phyloP scores from a whole-genome alignment of 2,329 filamentous ascomycete genomes.

The Penicillium sp. region DNA sequence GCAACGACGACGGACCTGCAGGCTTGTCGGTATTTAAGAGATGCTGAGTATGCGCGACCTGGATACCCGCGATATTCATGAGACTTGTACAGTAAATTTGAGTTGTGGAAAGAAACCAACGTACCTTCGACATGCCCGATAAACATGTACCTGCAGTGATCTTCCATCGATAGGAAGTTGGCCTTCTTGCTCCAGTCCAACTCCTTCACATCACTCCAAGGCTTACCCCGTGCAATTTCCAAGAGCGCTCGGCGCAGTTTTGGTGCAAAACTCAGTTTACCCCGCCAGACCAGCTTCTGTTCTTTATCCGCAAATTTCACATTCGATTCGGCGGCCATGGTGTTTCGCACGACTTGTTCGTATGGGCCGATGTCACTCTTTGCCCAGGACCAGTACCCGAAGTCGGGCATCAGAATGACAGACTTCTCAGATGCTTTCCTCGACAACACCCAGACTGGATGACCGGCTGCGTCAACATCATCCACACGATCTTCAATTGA shows the following conservation, averaged over 20 bases:
- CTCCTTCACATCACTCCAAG: slow-evolving; percentile 39
- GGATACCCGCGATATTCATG: slow-evolving; percentile 46
- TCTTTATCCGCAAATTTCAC: background rate
- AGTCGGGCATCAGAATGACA: slow-evolving; percentile 45
- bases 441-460: slow-evolving; percentile 20
- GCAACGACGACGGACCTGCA: slow-evolving; percentile 42
- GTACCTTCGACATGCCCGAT: no score
- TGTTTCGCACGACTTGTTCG: slow-evolving; percentile 21
- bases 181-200: slow-evolving; percentile 30
- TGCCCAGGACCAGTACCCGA: slow-evolving; percentile 44
- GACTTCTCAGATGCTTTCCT: slow-evolving; percentile 29
- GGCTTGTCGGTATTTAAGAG: slow-evolving; percentile 45
- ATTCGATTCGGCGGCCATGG: slow-evolving; percentile 13
- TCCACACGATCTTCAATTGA: slow-evolving; percentile 32
- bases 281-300: background rate
- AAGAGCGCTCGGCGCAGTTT: background rate
- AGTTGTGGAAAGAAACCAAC: no score
- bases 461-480: slow-evolving; percentile 19
- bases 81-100: no score
- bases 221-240: slow-evolving; percentile 15
- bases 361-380: slow-evolving; percentile 20
- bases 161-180: slow-evolving; percentile 41
- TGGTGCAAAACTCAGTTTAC: background rate
- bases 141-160: slow-evolving; percentile 42
- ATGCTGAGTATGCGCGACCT: slow-evolving; percentile 45